Base-by-base conservation (phyloP, 345 rosid species). In the Rubroshorea leprosula region DNA sequence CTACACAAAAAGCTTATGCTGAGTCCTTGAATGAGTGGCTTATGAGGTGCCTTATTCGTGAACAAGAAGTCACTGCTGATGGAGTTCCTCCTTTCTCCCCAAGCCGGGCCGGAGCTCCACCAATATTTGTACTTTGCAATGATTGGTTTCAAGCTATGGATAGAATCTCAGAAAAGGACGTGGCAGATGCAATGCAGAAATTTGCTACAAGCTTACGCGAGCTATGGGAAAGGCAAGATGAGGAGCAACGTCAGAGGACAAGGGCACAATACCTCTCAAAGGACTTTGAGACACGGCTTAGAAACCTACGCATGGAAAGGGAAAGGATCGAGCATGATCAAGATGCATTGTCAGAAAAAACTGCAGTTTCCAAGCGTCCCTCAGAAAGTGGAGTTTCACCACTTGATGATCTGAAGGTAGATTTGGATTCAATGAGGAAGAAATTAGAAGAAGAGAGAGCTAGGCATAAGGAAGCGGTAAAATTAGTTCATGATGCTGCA, bases 101-200 rank as follows among this genome's bases (percentile, higher is more conserved):
- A 0, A 47, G 93, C 66, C 77, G 89, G 17, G 58, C 82, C 26
- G 99, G 96, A 23, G 97, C 97, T 43, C 97, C 99, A 0, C 81
- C 81, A 0, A 67, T 86, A 61, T 93, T 89, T 60, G 74, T 86
- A 1, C 75, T 86, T 38, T 86, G 97, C 84, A 78, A 89, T 47
- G 99, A 93, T 71, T 93, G 99, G 99, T 73, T 57, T 74, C 89
- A 86, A 49, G 90, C 89, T 11, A 80, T 86, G 79, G 79, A 23
- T 26, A 68, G 80, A 66, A 71, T 89, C 65, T 86, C 97, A 2
- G 91, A 83, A 61, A 74, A 80, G 54, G 77, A 65, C 9, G 97
- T 93, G 10, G 65, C 82, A 14, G 72, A 62, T 23, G 80, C 89
- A 1, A 83, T 89, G 87, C 70, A 78, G 57, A 67, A 80, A 0